Base-by-base conservation (phyloP, 164 flowering plant species). In the Amborella trichopoda region DNA sequence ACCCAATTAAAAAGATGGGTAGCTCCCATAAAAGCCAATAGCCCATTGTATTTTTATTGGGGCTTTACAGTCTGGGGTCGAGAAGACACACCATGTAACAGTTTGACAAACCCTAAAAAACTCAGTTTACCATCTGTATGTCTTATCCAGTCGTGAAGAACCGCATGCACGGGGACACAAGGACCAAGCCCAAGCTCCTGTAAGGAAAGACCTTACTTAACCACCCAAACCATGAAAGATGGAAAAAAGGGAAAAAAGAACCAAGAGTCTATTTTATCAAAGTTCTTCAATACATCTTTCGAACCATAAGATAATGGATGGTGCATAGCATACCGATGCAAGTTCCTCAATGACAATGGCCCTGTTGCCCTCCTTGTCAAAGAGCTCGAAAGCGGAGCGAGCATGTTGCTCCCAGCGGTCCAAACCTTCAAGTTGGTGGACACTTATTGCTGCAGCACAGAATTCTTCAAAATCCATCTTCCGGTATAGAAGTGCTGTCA, bases 151-250 rank as follows among this genome's bases (percentile, higher is more conserved):
- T 90, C 97, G 50, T 80, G 76, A 23, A 90, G 81, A 54, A 86
- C 95, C 5, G 74, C 73, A 55, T 86, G 97, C 42, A 90, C 75
- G 2, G 95, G 91, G n/a, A 86, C 76, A 5, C 79, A 65, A 45
- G 95, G 88, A 27, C 91, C 62, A 27, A 90, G 81, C 6, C 95
- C 91, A 23, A 90, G 96, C 68, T 90, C 98, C 98, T 90, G 64
- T 48, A 45, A 59, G 11, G 47, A 28, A 2, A 52, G n/a, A n/a
- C n/a, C n/a, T n/a, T n/a, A n/a, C n/a, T n/a, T n/a, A n/a, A n/a
- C n/a, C 14, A 32, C 19, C 14, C 28, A 21, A 28, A 44, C 2
- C 23, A 16, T 22, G 16, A 23, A 21, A 46, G 16, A 46, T 16
- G 20, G 30, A 9, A 26, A 26, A 27, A 4, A n/a, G n/a, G n/a